A percentile compares a stretch with the other conserved stretches of the same genome.
phyloP scores from a whole-genome alignment of 2,329 filamentous ascomycete genomes.

The Alternaria angustiovoidea region DNA sequence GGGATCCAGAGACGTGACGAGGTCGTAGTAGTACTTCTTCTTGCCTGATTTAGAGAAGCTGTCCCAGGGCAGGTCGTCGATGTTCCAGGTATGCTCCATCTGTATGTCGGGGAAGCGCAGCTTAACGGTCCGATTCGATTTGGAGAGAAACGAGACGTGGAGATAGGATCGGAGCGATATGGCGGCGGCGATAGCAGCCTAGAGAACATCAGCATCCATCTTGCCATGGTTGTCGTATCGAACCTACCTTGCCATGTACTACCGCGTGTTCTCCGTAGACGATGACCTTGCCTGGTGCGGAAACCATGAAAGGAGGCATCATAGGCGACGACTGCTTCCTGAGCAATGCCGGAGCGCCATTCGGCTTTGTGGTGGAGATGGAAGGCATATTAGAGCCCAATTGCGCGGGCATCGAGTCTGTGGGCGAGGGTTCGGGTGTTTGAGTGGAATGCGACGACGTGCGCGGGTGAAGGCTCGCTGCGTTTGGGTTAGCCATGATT shows the following conservation, averaged over 20 bases:
- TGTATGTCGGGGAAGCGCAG: slow-evolving; percentile 91
- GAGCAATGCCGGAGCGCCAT: slow-evolving; percentile 29
- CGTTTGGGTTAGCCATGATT: slow-evolving; percentile 22
- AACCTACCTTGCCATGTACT: slow-evolving; percentile 87
- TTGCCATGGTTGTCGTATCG: neutral
- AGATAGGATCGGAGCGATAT: slow-evolving; percentile 97
- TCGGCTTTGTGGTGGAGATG: slow-evolving; percentile 16
- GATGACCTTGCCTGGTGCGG: slow-evolving; percentile 96
- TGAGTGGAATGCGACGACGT: slow-evolving; percentile 37
- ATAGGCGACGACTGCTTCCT: slow-evolving; percentile 62
- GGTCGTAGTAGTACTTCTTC: slow-evolving; percentile 94
- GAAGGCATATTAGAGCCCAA: slow-evolving; percentile 33
- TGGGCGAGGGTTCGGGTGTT: slow-evolving; percentile 37
- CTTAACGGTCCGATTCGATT: slow-evolving; percentile 86
- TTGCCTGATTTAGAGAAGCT: slow-evolving; percentile 80
- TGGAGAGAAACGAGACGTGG: slow-evolving; percentile 91
- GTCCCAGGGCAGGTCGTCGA: slow-evolving; percentile 88
- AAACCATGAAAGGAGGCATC: slow-evolving; percentile 95
- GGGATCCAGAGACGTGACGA: slow-evolving; percentile 78
- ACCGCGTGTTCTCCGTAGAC: slow-evolving; percentile 98
- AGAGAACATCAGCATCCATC: slow-evolving; percentile 23
- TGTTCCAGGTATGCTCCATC: slow-evolving; percentile 90
- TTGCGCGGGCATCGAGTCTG: slow-evolving; percentile 40
- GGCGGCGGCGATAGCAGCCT: slow-evolving; percentile 92
- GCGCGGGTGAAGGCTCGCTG: slow-evolving; percentile 34